Base-by-base conservation (phyloP, 192 early-diverging fungal genomes). In the Coemansia sp. region DNA sequence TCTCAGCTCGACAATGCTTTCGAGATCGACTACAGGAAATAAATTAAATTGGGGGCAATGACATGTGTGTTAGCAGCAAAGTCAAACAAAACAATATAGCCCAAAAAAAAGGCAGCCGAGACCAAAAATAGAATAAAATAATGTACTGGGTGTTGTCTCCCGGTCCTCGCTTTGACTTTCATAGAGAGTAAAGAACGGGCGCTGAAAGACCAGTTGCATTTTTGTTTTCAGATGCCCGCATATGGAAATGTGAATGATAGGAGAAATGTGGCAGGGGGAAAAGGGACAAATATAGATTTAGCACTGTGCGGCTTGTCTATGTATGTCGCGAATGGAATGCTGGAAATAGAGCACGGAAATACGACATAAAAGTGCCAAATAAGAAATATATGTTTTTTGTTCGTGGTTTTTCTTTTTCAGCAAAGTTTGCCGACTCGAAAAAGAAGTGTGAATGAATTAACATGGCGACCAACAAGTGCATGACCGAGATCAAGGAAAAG, bases 1-100 rank as follows among this genome's bases (percentile, higher is more conserved):
- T 11, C 78, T 61, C 14, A 81, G 42, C 57, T 81, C 78, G 32
- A 75, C 70, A 48, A 81, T 81, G 54, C 69, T 69, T 66, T 81
- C 78, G 32, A 81, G 62, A 57, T 81, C 78, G 61, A 81, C 77
- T 80, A 80, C 50, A 62, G 16, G 6, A 16, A 25, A 48, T 16
- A 25, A 32, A 22, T n/a, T 42, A 24, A 13, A 5, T n/a, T 18
- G 32, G 7, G 1, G 48, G n/a, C n/a, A 30, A 53, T 27, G 29
- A 9, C 13, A n/a, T 22, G 29, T 7, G 13, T 58, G 35, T 50
- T 42, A 23, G 24, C 48, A 27, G 11, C 22, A 28, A 13, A 27
- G 25, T 13, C 22, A 52, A 13, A 42, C 5, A 42, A 16, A 50
- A 19, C 22, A 23, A 5, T 2, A 50, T 50, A 23, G 46, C 46